Evolutionary conservation across 2,329 filamentous ascomycete genomes (phyloP).

Genomic region (Aspergillus neotritici): DNA sequence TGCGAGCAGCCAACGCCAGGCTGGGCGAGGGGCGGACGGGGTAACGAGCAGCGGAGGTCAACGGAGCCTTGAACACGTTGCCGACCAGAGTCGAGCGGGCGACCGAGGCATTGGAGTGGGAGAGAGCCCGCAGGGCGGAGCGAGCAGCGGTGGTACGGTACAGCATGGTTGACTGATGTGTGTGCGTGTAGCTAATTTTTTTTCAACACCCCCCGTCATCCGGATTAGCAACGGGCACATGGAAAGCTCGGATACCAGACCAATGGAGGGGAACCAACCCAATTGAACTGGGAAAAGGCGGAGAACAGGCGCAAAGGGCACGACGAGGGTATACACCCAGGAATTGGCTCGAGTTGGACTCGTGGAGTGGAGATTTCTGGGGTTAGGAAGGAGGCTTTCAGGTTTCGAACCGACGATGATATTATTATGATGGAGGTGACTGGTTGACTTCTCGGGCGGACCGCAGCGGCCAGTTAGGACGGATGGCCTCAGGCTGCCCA

Average conservation of each 20-base stretch:
- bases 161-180: conserved; percentile 36
- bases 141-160: conserved; percentile 42
- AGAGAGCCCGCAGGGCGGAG: conserved; percentile 41
- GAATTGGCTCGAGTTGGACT: conserved; percentile 27
- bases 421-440: conserved; percentile 30
- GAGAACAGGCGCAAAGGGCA: conserved; percentile 20
- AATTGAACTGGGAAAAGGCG: conserved; percentile 28
- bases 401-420: conserved; percentile 28
- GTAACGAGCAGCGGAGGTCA: conserved; percentile 39
- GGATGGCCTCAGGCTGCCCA: no score
- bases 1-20: conserved; percentile 40
- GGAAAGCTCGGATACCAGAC: conserved; percentile 29
- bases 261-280: conserved; percentile 19
- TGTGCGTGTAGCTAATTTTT: conserved; percentile 24
- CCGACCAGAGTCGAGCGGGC: conserved; percentile 38
- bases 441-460: conserved; percentile 18
- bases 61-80: conserved; percentile 40
- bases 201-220: conserved; percentile 10
- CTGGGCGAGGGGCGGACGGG: conserved; percentile 32
- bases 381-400: conserved; percentile 22
- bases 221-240: conserved; percentile 24
- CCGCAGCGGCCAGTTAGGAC: conserved; percentile 18
- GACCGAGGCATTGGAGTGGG: conserved; percentile 40
- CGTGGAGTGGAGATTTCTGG: conserved; percentile 31
- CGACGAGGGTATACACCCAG: conserved; percentile 29